Conservation (phyloP, 2,329 filamentous ascomycete species). For the Exophiala calicioides region DNA sequence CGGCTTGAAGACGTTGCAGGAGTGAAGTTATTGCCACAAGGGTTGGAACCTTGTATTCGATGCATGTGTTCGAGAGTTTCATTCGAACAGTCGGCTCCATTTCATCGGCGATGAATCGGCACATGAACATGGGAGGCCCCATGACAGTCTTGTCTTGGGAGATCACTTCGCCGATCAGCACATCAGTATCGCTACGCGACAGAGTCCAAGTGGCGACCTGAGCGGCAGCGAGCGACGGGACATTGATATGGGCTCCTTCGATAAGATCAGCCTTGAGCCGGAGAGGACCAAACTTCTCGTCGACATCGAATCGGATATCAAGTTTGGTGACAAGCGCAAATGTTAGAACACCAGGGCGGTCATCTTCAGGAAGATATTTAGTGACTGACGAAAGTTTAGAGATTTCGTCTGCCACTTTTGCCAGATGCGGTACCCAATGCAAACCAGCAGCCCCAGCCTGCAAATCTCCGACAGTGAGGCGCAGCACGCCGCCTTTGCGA, state of each 20-base stretch:
- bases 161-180: slow-evolving; percentile 68
- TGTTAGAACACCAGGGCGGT: slow-evolving; percentile 82
- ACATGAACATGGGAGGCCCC: slow-evolving; percentile 69
- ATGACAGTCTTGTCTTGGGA: slow-evolving; percentile 37
- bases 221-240: slow-evolving; percentile 80
- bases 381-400: slow-evolving; percentile 80
- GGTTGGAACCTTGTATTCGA: slow-evolving; percentile 88
- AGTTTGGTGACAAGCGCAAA: slow-evolving; percentile 67
- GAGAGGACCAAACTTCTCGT: slow-evolving; percentile 67
- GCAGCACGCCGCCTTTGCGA: slow-evolving; percentile 79
- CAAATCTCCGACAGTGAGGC: slow-evolving; percentile 66
- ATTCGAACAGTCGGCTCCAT: slow-evolving; percentile 88
- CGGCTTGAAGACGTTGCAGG: slow-evolving; percentile 64
- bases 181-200: slow-evolving; percentile 66
- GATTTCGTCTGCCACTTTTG: slow-evolving; percentile 74
- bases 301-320: slow-evolving; percentile 63
- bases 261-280: slow-evolving; percentile 61
- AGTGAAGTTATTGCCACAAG: slow-evolving; percentile 77
- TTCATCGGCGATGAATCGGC: slow-evolving; percentile 88
- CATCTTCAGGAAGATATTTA: slow-evolving; percentile 94
- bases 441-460: slow-evolving; percentile 64
- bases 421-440: slow-evolving; percentile 66
- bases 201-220: slow-evolving; percentile 66
- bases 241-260: slow-evolving; percentile 76
- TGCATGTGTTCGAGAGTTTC: slow-evolving; percentile 76